Evolutionary conservation across 2,329 filamentous ascomycete genomes (phyloP), one percentile per base, ranked within the genome.

Genomic region (Diaporthe citriasiana): DNA sequence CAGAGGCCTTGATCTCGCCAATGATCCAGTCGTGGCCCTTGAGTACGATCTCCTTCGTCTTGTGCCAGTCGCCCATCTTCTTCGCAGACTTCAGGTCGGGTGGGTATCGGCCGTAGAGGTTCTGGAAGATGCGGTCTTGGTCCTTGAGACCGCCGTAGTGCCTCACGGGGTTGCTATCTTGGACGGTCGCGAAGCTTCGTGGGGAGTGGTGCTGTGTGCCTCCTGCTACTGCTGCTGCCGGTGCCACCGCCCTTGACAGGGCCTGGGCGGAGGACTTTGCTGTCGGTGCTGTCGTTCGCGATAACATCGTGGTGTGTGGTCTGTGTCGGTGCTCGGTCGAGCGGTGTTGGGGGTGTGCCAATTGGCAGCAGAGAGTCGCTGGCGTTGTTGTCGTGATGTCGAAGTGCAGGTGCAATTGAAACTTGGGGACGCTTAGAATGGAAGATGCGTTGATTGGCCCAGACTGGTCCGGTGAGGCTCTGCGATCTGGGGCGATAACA

Each of bases 11-110:
- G 86, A 99, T 91, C 86, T 99, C 97, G 78, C 93, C 93, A 81
- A 99, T 98, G 84, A 99, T 97, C 94, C 97, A 99, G 81, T 99
- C 96, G 85, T 99, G 94, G 73, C 97, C 97, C 89, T 99, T 99
- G 79, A 95, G 87, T 74, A 99, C 85, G 74, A 99, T 99, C 84
- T 99, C 97, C 90, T 99, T 99, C 72, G 97, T 99, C 90, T 97
- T 98, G 88, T 99, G 92, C 97, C 97, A 99, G 85, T 98, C 97
- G 79, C 97, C 97, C 89, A 97, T 97, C 87, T 97, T 98, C 92
- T 95, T 95, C 71, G 97, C 95, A 82, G 92, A 95, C 88, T 97
- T 96, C 79, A 99, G 87, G 84, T 98, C 95, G 76, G 95, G 90
- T 70, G 95, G 95, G 86, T 94, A 95, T 83, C 97, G 95, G 81